phyloP scores from a whole-genome alignment of 805 yeast genomes.

The Lipomyces lipofer region DNA sequence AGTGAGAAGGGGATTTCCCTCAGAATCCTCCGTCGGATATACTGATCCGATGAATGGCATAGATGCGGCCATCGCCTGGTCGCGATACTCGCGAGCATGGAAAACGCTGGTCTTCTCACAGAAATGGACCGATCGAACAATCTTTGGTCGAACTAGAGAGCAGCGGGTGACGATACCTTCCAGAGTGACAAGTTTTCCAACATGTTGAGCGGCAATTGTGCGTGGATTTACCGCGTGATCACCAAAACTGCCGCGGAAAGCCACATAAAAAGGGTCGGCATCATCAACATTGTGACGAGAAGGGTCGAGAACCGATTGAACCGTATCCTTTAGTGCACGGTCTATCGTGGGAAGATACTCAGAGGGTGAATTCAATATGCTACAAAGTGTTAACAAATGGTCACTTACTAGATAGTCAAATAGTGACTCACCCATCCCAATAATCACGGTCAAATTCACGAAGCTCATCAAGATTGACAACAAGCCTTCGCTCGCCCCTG shows the following conservation, averaged over 20 bases:
- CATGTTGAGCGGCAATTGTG: slow-evolving; percentile 70
- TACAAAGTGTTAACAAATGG: slow-evolving; percentile 4
- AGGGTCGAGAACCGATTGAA: slow-evolving; percentile 66
- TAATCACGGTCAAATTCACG: slow-evolving; percentile 76
- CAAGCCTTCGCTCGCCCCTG: slow-evolving; percentile 64
- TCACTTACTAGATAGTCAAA: background rate
- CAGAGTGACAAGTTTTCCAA: slow-evolving; percentile 80
- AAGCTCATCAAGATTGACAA: slow-evolving; percentile 80
- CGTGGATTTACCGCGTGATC: slow-evolving; percentile 84
- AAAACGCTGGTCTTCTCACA: slow-evolving; percentile 81
- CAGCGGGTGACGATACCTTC: slow-evolving; percentile 97
- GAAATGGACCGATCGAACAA: slow-evolving; percentile 87
- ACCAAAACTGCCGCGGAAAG: slow-evolving; percentile 91
- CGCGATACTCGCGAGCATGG: slow-evolving; percentile 88
- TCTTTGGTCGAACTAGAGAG: slow-evolving; percentile 89
- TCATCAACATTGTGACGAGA: slow-evolving; percentile 56
- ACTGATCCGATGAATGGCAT: slow-evolving; percentile 49
- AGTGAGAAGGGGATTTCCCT: slow-evolving; percentile 82
- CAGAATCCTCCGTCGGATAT: slow-evolving; percentile 90
- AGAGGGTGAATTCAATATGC: slow-evolving; percentile 67
- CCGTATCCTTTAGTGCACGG: slow-evolving; percentile 78
- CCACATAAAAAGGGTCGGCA: slow-evolving; percentile 66
- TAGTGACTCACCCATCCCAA: slow-evolving; percentile 60
- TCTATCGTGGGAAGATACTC: slow-evolving; percentile 89
- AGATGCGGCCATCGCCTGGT: slow-evolving; percentile 64